These are phyloP conservation scores for Trichoderma sp. DNA, from an alignment of 2,329 filamentous ascomycete species.

Conservation along the genomic window DNA sequence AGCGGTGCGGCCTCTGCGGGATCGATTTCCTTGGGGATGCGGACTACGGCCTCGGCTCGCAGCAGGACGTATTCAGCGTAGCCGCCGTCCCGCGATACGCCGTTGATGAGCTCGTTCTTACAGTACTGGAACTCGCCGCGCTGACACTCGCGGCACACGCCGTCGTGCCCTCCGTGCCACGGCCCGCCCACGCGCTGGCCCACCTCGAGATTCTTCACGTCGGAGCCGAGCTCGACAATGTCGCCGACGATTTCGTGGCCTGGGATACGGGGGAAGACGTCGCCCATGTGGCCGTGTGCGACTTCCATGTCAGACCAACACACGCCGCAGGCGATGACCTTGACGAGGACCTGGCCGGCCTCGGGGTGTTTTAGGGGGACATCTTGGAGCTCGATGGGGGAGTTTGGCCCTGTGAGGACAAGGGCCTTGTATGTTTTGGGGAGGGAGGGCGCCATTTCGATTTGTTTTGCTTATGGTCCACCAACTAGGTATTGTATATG, in stretches of 20 bases:
- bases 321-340: slow-evolving; percentile 69
- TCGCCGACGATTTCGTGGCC: slow-evolving; percentile 71
- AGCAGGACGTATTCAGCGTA: slow-evolving; percentile 64
- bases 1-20: slow-evolving; percentile 56
- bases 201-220: slow-evolving; percentile 54
- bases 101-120: slow-evolving; percentile 60
- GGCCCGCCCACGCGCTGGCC: slow-evolving; percentile 62
- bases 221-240: slow-evolving; percentile 57
- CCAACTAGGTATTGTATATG: not conserved
- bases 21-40: slow-evolving; percentile 52
- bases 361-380: slow-evolving; percentile 56
- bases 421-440: slow-evolving; percentile 68
- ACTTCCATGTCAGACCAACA: slow-evolving; percentile 62
- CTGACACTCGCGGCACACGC: slow-evolving; percentile 60
- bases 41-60: slow-evolving; percentile 58
- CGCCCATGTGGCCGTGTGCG: slow-evolving; percentile 50
- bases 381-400: slow-evolving; percentile 57
- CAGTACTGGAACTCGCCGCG: slow-evolving; percentile 68
- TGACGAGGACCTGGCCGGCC: slow-evolving; percentile 62
- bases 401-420: slow-evolving; percentile 53
- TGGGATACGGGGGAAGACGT: slow-evolving; percentile 57
- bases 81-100: slow-evolving; percentile 64
- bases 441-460: slow-evolving; percentile 35
- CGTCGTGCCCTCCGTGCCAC: slow-evolving; percentile 54
- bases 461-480: not conserved